A percentile compares a stretch with the other conserved stretches of the same genome.
Evolutionary conservation across 2,329 filamentous ascomycete species (phyloP).

Genomic region (Laburnicola sp.): DNA sequence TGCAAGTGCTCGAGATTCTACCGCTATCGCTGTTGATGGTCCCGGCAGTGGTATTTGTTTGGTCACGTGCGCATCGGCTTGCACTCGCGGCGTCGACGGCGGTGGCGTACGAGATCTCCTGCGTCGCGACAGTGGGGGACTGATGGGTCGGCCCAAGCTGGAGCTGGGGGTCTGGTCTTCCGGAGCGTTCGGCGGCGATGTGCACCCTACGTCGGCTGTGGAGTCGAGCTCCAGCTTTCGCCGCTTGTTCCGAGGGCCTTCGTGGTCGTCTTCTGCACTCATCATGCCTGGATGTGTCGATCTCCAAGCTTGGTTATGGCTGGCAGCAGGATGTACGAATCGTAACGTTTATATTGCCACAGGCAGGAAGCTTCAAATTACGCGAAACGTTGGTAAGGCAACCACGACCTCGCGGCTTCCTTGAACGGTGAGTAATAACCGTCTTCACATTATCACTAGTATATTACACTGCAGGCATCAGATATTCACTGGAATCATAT

Average conservation of each 20-base stretch:
- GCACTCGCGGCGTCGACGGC: constrained; percentile 1
- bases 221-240: constrained; percentile 23
- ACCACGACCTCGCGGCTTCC: neutral
- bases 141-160: constrained; percentile 31
- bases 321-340: neutral
- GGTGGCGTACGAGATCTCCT: constrained; percentile 12
- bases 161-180: neutral
- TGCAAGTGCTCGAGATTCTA: neutral
- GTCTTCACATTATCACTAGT: too few relatives aligned
- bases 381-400: neutral
- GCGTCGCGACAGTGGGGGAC: constrained; percentile 29
- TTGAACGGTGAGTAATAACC: neutral
- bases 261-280: constrained; percentile 9
- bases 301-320: neutral
- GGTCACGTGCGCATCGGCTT: constrained; percentile 15
- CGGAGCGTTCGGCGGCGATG: constrained; percentile 2
- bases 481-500: neutral
- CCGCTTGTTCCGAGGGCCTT: constrained; percentile 29
- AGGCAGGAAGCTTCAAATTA: neutral
- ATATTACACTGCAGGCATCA: too few relatives aligned
- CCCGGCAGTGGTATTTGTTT: constrained; percentile 12
- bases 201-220: constrained; percentile 5
- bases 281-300: constrained; percentile 4
- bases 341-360: neutral
- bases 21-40: constrained; percentile 5